These are phyloP conservation scores for Puccinia hordei DNA, from an alignment of 1,284 basidiomycete genomes.

Conservation along the genomic window DNA sequence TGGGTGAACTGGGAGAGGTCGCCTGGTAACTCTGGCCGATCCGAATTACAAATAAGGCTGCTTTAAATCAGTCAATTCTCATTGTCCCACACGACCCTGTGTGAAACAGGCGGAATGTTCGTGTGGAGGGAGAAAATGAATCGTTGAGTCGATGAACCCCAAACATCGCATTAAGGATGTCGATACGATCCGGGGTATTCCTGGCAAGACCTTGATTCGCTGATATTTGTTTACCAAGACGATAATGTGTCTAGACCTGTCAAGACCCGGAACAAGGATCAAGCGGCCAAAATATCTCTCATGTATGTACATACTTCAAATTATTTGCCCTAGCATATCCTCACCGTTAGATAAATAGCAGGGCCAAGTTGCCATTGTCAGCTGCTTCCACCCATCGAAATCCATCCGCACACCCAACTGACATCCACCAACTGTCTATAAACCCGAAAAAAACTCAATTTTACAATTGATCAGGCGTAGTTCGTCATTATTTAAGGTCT, in stretches of 20 bases:
- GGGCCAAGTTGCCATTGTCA: neutral
- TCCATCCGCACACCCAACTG: neutral
- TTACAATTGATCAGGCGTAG: neutral
- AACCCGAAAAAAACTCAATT: neutral
- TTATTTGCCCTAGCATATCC: neutral
- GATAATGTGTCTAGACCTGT: neutral
- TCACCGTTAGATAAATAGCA: neutral
- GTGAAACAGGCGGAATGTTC: too few species aligned
- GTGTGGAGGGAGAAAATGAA: too few species aligned
- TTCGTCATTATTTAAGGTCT: neutral
- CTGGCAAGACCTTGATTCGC: neutral
- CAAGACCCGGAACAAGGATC: neutral
- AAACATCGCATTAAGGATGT: neutral
- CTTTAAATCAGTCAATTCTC: neutral
- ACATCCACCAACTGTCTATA: neutral
- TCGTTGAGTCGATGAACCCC: slow-evolving; percentile 2
- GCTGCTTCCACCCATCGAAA: neutral
- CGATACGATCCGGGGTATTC: neutral
- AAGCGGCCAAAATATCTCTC: slow-evolving; percentile 1
- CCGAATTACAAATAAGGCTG: neutral
- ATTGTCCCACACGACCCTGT: neutral
- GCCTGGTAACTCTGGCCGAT: neutral
- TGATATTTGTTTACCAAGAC: slow-evolving; percentile 7
- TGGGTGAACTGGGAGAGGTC: neutral
- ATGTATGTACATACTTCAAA: neutral